Evolutionary conservation across 176 grass and related monocot genomes (phyloP).

Genomic region (Thinopyrum elongatum): DNA sequence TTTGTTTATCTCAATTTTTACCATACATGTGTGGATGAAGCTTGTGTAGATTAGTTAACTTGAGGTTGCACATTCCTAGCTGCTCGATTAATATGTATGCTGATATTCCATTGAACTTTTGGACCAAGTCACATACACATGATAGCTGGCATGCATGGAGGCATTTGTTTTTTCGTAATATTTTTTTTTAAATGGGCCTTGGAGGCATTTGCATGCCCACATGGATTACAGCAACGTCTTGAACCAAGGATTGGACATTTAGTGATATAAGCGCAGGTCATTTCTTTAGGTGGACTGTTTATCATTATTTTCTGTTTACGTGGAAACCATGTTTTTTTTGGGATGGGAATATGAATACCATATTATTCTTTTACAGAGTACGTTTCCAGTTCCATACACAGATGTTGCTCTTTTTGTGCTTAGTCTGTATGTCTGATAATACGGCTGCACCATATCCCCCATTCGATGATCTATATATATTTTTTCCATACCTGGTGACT

Average conservation of each 20-base stretch:
- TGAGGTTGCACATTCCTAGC: neutral
- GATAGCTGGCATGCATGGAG: neutral
- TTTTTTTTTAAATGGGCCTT: too few relatives aligned
- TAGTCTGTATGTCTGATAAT: neutral
- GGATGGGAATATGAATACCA: neutral
- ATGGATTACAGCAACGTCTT: neutral
- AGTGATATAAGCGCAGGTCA: neutral
- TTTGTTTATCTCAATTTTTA: neutral
- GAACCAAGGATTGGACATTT: constrained; percentile 12
- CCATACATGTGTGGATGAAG: neutral
- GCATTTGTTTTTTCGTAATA: too few relatives aligned
- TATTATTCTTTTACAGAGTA: neutral
- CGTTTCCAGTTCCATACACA: neutral
- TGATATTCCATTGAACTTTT: neutral
- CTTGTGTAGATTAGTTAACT: neutral
- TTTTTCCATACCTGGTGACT: too few relatives aligned
- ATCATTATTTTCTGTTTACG: neutral
- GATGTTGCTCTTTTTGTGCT: neutral
- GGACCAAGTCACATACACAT: neutral
- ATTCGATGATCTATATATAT: neutral
- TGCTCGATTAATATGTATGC: neutral
- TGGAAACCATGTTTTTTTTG: neutral
- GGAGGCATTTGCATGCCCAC: neutral
- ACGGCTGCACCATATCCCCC: neutral
- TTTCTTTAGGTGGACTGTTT: neutral